Base-by-base conservation (phyloP, 2,329 filamentous ascomycete genomes). In the Aspergillaceae sp. region DNA sequence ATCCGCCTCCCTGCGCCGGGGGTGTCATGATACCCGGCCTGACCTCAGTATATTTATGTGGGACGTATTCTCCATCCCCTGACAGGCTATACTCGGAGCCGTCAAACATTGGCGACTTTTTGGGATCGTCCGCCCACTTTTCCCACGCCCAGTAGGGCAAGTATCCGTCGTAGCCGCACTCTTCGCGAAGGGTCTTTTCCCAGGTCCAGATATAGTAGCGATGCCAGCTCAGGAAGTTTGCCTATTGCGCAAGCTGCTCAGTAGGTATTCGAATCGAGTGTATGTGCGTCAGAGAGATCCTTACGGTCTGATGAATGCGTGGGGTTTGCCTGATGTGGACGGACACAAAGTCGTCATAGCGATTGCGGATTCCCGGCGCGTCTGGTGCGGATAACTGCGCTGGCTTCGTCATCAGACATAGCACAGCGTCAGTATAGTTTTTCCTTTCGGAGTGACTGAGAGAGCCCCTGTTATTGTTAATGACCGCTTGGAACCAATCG, bases 271-370 rank as follows among this genome's bases (percentile, higher is more conserved):
- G 29, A 10, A 10, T n/a, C 30, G 19, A 26, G 11, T 3, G n/a
- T 4, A 29, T 30, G 9, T 11, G 30, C 27, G 9, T 7, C 4
- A 19, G 19, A 19, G 9, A 10, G 26, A 19, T 10, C 44, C 48
- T 28, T 53, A 62, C 61, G 5, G 63, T 62, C 26, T 46, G 54
- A 45, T 77, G 75, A 11, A 77, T 74, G 1, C 42, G 44, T 7
- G 63, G 48, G 1, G 74, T 74, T 49, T 72, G 65, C 44, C 74
- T 70, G 47, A 78, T 68, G 48, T 78, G 75, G 0, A 67, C 64
- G 4, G 68, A 73, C 4, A 74, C 63, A 38, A 71, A 78, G 48
- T 78, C 75, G 52, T 78, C 75, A 47, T 69, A 76, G n/a, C 46
- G 73, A 49, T 64, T 69, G 47, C 62, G 65, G 2, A 68, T 72